These are phyloP conservation scores for Lichtheimia ornata DNA, from an alignment of 371 early-diverging fungal genomes.

Conservation along the genomic window DNA sequence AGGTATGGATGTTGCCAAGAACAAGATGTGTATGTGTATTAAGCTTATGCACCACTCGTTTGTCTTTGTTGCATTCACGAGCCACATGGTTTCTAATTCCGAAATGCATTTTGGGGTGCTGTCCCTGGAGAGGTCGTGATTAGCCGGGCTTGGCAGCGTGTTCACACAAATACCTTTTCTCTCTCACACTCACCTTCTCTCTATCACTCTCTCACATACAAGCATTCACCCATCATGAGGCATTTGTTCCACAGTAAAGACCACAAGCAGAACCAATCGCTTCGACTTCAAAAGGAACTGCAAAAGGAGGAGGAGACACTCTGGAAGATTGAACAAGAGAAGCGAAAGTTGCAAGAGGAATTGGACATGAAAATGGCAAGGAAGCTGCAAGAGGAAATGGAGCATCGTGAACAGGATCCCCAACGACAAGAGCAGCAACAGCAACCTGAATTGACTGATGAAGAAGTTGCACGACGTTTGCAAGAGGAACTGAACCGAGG, in stretches of 20 bases:
- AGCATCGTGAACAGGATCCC: neutral
- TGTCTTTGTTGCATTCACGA: no score
- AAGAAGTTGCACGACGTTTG: constrained; percentile 10
- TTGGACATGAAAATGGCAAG: constrained; percentile 13
- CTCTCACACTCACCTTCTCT: no score
- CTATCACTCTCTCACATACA: no score
- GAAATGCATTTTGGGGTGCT: no score
- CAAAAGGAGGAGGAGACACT: constrained; percentile 20
- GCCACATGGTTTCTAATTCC: no score
- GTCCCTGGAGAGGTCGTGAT: no score
- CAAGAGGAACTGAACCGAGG: constrained; percentile 6
- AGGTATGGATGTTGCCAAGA: no score
- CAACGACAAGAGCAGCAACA: neutral
- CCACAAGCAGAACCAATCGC: constrained; percentile 17
- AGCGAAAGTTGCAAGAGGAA: constrained; percentile 8
- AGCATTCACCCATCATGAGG: constrained; percentile 3
- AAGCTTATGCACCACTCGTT: no score
- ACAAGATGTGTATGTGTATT: no score
- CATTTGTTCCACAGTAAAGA: constrained; percentile 9
- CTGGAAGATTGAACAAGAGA: constrained; percentile 10
- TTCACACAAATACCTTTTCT: no score
- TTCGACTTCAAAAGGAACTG: constrained; percentile 17
- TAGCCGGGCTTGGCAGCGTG: no score
- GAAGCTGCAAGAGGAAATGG: constrained; percentile 12
- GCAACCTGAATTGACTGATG: constrained; percentile 15